A percentile compares a stretch with the other conserved stretches of the same genome.
Conservation (phyloP, 106 monocot genomes). For the Platanthera zijinensis region DNA sequence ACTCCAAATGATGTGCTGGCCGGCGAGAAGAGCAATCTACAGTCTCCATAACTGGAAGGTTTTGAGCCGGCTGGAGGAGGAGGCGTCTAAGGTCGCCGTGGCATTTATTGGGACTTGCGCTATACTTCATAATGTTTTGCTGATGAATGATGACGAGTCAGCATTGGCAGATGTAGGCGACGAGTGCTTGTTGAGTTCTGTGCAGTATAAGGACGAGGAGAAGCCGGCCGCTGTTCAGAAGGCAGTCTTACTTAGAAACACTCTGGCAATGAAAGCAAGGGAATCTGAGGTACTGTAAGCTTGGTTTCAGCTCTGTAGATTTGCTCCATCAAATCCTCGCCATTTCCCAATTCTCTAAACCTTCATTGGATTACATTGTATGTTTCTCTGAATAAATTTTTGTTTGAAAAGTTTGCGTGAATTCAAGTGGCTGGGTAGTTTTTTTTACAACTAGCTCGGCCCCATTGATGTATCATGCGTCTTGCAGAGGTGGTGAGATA, state of each 20-base stretch:
- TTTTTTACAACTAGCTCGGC: background rate
- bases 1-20: constrained; percentile 29
- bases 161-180: constrained; percentile 17
- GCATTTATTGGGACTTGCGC: constrained; percentile 73
- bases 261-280: constrained; percentile 27
- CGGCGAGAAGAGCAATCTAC: constrained; percentile 25
- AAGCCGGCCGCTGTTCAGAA: constrained; percentile 13
- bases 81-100: constrained; percentile 35
- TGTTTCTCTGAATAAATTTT: background rate
- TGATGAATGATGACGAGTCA: constrained; percentile 60
- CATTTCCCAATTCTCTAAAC: background rate
- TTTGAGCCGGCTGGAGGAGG: constrained; percentile 38
- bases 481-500: background rate
- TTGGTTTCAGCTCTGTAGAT: background rate
- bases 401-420: background rate
- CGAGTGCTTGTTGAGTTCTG: background rate
- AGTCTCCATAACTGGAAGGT: constrained; percentile 68
- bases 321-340: background rate
- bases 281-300: background rate
- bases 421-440: background rate
- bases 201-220: constrained; percentile 3
- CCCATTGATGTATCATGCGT: background rate
- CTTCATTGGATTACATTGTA: background rate
- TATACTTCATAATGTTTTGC: constrained; percentile 62
- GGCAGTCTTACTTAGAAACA: constrained; percentile 17